These are phyloP conservation scores for Alternaria sp. DNA, from an alignment of 2,329 filamentous ascomycete species.

Conservation along the genomic window DNA sequence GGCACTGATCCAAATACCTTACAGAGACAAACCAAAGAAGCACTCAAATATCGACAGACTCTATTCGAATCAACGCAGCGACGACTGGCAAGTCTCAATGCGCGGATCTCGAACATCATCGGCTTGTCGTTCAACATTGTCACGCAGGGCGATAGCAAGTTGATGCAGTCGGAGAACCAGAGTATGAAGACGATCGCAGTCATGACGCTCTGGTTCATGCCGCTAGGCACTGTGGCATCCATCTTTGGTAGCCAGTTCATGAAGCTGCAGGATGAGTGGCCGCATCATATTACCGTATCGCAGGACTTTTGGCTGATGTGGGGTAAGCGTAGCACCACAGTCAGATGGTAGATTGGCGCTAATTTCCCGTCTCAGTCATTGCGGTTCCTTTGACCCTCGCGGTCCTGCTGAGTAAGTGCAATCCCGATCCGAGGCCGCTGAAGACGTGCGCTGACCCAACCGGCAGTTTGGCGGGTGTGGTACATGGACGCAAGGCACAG, in stretches of 20 bases:
- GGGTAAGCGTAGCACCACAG: too few species aligned
- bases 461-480: slow-evolving; percentile 29
- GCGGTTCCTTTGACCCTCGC: slow-evolving; percentile 29
- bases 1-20: slow-evolving; percentile 5
- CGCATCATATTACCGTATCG: slow-evolving; percentile 30
- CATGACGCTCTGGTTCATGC: slow-evolving; percentile 54
- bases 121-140: slow-evolving; percentile 51
- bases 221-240: slow-evolving; percentile 43
- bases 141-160: slow-evolving; percentile 46
- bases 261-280: slow-evolving; percentile 24
- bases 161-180: slow-evolving; percentile 48
- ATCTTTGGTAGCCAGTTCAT: slow-evolving; percentile 43
- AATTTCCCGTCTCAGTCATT: slow-evolving; percentile 16
- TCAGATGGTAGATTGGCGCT: too few species aligned
- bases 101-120: slow-evolving; percentile 48
- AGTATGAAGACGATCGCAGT: slow-evolving; percentile 57
- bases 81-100: slow-evolving; percentile 44
- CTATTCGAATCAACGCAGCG: slow-evolving; percentile 45
- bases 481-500: slow-evolving; percentile 25
- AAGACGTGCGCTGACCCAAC: neutral
- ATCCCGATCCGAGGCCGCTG: neutral
- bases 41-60: slow-evolving; percentile 38
- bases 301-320: slow-evolving; percentile 41
- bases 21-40: slow-evolving; percentile 19
- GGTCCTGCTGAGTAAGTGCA: slow-evolving; percentile 14